These are phyloP conservation scores for Cruciata laevipes DNA, from an alignment of 257 asterid species.

Conservation along the genomic window DNA sequence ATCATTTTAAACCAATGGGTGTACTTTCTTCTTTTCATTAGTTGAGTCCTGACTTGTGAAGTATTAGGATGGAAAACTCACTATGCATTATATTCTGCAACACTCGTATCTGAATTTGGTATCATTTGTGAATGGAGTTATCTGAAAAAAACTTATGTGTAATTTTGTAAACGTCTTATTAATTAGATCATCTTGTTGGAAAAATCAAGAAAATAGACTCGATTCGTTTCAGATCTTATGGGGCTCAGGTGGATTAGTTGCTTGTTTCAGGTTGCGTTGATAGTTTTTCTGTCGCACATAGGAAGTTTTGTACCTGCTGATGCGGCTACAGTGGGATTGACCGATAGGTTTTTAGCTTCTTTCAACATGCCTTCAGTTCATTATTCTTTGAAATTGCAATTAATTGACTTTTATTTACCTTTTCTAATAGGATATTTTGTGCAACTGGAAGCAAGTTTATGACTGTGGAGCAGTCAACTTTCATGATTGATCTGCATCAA, in stretches of 20 bases:
- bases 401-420: background rate
- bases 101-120: background rate
- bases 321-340: slow-evolving; percentile 90
- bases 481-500: slow-evolving; percentile 98
- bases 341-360: slow-evolving; percentile 58
- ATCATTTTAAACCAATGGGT: background rate
- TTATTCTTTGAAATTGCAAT: slow-evolving; percentile 1
- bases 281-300: slow-evolving; percentile 90
- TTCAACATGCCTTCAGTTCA: slow-evolving; percentile 5
- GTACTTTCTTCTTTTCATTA: background rate
- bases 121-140: background rate
- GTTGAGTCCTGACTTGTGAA: background rate
- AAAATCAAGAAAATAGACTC: background rate
- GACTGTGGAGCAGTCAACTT: slow-evolving; percentile 96
- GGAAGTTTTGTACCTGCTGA: slow-evolving; percentile 99
- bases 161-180: background rate
- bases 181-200: background rate
- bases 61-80: background rate
- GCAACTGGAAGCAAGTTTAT: slow-evolving; percentile 90
- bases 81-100: background rate
- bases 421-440: slow-evolving; percentile 70
- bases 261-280: slow-evolving; percentile 76
- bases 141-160: slow-evolving; percentile 1
- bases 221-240: slow-evolving; percentile 2
- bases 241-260: slow-evolving; percentile 4